Conservation (phyloP, 768 basidiomycete species). For the Phlebiopsis flavidoalba region DNA sequence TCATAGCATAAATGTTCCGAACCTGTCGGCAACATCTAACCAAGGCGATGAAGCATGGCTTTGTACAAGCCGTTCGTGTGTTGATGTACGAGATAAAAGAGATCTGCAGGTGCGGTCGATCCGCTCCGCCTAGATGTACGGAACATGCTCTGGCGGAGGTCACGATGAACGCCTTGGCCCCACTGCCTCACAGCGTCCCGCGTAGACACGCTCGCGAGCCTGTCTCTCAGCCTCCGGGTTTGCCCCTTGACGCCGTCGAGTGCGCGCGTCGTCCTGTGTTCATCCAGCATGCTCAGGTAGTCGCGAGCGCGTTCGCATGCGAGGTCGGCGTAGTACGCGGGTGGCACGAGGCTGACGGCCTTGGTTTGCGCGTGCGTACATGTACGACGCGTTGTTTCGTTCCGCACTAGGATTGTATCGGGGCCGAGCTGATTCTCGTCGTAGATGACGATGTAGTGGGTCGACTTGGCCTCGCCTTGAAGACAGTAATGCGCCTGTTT, state of each 20-base stretch:
- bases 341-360: constrained; percentile 75
- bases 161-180: constrained; percentile 39
- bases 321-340: constrained; percentile 78
- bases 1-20: not conserved
- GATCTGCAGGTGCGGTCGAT: no score
- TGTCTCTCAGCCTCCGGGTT: constrained; percentile 31
- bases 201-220: constrained; percentile 27
- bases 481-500: constrained; percentile 73
- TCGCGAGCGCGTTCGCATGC: constrained; percentile 77
- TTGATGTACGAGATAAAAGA: no score
- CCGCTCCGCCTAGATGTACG: constrained; percentile 48
- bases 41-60: no score
- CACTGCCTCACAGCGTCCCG: constrained; percentile 36
- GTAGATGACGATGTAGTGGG: constrained; percentile 77
- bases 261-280: constrained; percentile 34
- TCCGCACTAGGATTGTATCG: constrained; percentile 70
- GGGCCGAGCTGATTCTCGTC: constrained; percentile 69
- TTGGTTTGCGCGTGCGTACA: constrained; percentile 78
- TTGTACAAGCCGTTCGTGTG: no score
- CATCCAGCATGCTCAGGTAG: constrained; percentile 71
- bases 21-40: not conserved
- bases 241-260: constrained; percentile 22
- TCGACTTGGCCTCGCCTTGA: constrained; percentile 65
- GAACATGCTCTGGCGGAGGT: constrained; percentile 66
- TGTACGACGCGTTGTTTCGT: constrained; percentile 63